A percentile compares a stretch with the other conserved stretches of the same genome.
Evolutionary conservation across 169 alveolate species (phyloP).

Genomic region (Theileria luwenshuni): DNA sequence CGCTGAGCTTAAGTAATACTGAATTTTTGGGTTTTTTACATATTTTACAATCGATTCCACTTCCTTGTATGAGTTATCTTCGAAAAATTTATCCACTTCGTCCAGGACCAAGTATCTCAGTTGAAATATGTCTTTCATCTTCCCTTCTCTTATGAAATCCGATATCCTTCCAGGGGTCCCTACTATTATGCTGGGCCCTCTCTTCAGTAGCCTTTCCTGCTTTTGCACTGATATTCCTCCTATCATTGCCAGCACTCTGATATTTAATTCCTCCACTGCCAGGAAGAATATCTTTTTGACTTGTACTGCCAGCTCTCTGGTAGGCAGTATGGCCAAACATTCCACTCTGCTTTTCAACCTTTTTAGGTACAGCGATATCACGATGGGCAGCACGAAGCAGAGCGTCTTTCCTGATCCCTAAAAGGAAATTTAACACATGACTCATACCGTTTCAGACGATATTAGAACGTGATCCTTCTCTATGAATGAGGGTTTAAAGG

Average conservation of each 20-base stretch:
- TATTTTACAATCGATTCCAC: constrained; percentile 38
- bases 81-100: constrained; percentile 93
- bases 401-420: constrained; percentile 91
- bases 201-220: constrained; percentile 67
- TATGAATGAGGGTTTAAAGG: constrained; percentile 40
- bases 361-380: constrained; percentile 26
- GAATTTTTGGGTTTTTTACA: constrained; percentile 26
- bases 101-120: constrained; percentile 87
- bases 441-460: constrained; percentile 62
- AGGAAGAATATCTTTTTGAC: constrained; percentile 72
- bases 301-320: constrained; percentile 89
- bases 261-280: constrained; percentile 55
- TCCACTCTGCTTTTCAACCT: constrained; percentile 10
- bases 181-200: constrained; percentile 69
- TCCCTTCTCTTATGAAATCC: constrained; percentile 64
- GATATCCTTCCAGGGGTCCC: constrained; percentile 80
- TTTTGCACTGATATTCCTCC: constrained; percentile 82
- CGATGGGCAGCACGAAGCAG: constrained; percentile 87
- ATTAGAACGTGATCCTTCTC: constrained; percentile 32
- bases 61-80: constrained; percentile 66
- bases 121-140: constrained; percentile 68
- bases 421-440: background rate
- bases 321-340: constrained; percentile 74
- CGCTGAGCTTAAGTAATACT: constrained; percentile 56
- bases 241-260: constrained; percentile 71